Evolutionary conservation across 2,329 filamentous ascomycete genomes (phyloP).

Genomic region (Aspergillus eucalypticola): DNA sequence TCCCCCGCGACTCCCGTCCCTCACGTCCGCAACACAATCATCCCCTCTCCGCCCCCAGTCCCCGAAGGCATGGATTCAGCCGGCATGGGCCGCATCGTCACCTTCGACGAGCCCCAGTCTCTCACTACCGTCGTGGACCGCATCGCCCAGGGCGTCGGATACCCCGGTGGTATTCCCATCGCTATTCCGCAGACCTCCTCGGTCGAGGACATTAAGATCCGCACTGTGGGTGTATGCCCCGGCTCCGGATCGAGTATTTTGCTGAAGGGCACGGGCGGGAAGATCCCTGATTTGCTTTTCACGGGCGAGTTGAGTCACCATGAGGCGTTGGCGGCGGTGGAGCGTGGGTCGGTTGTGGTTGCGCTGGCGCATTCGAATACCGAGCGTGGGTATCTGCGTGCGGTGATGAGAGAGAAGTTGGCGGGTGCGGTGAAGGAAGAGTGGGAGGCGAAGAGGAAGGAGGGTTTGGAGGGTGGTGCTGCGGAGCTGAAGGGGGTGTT

Average conservation of each 20-base stretch:
- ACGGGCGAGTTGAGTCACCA: slow-evolving; percentile 95
- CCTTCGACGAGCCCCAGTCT: slow-evolving; percentile 54
- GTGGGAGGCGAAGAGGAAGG: slow-evolving; percentile 52
- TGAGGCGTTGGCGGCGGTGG: slow-evolving; percentile 81
- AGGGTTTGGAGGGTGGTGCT: slow-evolving; percentile 36
- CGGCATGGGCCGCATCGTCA: slow-evolving; percentile 63
- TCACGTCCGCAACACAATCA: slow-evolving; percentile 57
- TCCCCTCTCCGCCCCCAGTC: slow-evolving; percentile 44
- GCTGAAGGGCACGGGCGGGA: slow-evolving; percentile 54
- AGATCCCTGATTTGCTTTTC: slow-evolving; percentile 73
- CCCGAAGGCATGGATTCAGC: slow-evolving; percentile 50
- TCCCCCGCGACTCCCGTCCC: slow-evolving; percentile 38
- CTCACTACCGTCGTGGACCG: slow-evolving; percentile 62
- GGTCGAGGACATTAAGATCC: slow-evolving; percentile 59
- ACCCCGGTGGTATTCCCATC: slow-evolving; percentile 64
- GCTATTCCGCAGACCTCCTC: slow-evolving; percentile 62
- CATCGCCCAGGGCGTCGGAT: slow-evolving; percentile 64
- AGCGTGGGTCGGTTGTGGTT: slow-evolving; percentile 79
- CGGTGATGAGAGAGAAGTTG: slow-evolving; percentile 68
- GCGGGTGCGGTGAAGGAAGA: slow-evolving; percentile 58
- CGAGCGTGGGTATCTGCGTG: slow-evolving; percentile 76
- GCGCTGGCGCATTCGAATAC: slow-evolving; percentile 92
- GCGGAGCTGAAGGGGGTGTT: slow-evolving; percentile 50
- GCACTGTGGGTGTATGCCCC: slow-evolving; percentile 80
- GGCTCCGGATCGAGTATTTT: slow-evolving; percentile 77